Conservation (phyloP, 257 asterid genomes). For the Solanum medicagineum region DNA sequence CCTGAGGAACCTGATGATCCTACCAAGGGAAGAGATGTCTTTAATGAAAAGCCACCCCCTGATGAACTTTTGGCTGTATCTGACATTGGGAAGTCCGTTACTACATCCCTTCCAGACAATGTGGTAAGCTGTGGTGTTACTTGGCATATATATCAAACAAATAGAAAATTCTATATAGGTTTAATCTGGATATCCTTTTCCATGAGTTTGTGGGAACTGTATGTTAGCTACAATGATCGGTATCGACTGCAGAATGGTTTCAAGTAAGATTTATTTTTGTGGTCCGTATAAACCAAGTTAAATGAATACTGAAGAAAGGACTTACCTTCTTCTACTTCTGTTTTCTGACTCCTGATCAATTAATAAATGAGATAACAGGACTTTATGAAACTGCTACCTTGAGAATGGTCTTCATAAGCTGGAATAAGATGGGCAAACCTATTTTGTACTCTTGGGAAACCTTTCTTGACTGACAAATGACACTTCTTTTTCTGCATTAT, state of each 20-base stretch:
- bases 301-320: background rate
- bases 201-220: background rate
- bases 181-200: background rate
- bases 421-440: background rate
- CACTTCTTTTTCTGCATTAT: background rate
- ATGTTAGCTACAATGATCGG: background rate
- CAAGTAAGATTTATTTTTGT: background rate
- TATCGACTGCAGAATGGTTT: background rate
- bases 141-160: background rate
- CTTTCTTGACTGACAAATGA: background rate
- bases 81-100: constrained; percentile 77
- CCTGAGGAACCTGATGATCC: constrained; percentile 99
- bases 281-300: background rate
- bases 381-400: background rate
- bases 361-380: background rate
- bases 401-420: background rate
- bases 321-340: background rate
- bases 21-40: constrained; percentile 93
- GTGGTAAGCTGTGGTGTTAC: constrained; percentile 39
- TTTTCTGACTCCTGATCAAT: background rate
- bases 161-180: background rate
- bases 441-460: background rate
- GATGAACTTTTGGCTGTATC: constrained; percentile 93
- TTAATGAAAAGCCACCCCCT: constrained; percentile 93
- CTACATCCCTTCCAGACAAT: constrained; percentile 91